Base-by-base conservation (phyloP, 2,329 filamentous ascomycete species). In the Arthrobotrys sinensis region DNA sequence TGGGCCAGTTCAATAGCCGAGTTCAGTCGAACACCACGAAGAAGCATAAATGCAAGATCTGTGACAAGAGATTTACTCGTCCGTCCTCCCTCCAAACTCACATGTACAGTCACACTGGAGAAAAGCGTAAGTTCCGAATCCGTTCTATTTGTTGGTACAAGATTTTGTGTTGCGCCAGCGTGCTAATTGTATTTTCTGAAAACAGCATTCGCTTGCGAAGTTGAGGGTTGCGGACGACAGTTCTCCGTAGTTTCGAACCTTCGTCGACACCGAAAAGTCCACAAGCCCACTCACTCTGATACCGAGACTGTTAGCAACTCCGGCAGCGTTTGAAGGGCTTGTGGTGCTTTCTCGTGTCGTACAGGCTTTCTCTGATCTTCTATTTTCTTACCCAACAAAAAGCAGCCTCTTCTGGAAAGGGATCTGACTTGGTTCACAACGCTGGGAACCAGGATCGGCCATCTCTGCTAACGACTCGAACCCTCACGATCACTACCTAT, bases 21-120 rank as follows among this genome's bases (percentile, higher is more conserved):
- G 91, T 97, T 65, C 94, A 94, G 0, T 94, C 93, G 16, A 97
- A 93, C 86, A 96, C 95, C 8, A 94, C 97, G 84, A 98, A 98
- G 90, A 98, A 98, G 88, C 96, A 98, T 87, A 97, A 97, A 87
- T 98, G 95, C 89, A 97, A 97, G 86, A 93, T 98, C 77, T 98
- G 95, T 87, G 95, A 97, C 85, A 97, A 98, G 88, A 91, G 95
- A 50, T 98, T 98, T 85, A 97, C 95, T 1, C 90, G 95, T 68
- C 95, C 95, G 0, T 97, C 94, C 83, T 97, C 95, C 12, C 85
- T 98, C 45, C 95, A 97, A 84, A 98, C 95, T 36, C 95, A 98
- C 84, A 97, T 97, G 92, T 97, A 97, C 86, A 97, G 94, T 85
- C 95, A 98, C 83, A 98, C 95, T 70, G 95, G 95, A 83, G 95